Percentiles rank a stretch among this genome's conserved stretches.
phyloP scores from a whole-genome alignment of 177 flowering plant species.

The Vitis hybrid region DNA sequence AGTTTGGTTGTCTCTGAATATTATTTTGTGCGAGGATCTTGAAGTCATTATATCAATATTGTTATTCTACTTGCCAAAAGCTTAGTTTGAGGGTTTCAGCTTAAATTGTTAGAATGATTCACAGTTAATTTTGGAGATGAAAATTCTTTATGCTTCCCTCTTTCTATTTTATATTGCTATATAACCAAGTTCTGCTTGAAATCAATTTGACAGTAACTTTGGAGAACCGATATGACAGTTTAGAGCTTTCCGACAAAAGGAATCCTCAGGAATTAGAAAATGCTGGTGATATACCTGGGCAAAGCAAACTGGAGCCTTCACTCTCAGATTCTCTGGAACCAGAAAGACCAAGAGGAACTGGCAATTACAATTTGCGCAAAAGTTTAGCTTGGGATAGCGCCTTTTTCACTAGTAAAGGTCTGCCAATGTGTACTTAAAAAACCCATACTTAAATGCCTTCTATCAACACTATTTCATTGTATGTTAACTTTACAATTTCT shows the following conservation, averaged over 20 bases:
- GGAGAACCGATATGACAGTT: constrained; percentile 14
- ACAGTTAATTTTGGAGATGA: too few species aligned
- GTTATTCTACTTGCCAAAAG: neutral
- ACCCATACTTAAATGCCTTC: too few species aligned
- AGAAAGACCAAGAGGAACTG: neutral
- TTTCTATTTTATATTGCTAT: neutral
- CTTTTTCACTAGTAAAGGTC: constrained; percentile 39
- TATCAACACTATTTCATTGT: neutral
- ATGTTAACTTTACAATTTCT: neutral
- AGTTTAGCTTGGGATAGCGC: constrained; percentile 46
- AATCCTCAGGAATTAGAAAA: constrained; percentile 2
- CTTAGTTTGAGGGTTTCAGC: neutral
- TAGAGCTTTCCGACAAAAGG: neutral
- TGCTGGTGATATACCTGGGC: neutral
- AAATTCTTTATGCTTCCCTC: neutral
- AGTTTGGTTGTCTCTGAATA: too few species aligned
- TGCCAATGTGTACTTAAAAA: neutral
- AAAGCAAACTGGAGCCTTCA: neutral
- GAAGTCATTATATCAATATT: neutral
- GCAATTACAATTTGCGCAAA: constrained; percentile 19
- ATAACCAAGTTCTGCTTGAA: neutral
- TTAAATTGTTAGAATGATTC: neutral
- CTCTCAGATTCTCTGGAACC: constrained; percentile 6
- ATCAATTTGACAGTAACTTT: constrained; percentile 3
- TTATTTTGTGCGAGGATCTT: neutral